Evolutionary conservation across 164 flowering plant genomes (phyloP), one percentile per base, ranked within the genome.

Genomic region (Brasenia schreberi): DNA sequence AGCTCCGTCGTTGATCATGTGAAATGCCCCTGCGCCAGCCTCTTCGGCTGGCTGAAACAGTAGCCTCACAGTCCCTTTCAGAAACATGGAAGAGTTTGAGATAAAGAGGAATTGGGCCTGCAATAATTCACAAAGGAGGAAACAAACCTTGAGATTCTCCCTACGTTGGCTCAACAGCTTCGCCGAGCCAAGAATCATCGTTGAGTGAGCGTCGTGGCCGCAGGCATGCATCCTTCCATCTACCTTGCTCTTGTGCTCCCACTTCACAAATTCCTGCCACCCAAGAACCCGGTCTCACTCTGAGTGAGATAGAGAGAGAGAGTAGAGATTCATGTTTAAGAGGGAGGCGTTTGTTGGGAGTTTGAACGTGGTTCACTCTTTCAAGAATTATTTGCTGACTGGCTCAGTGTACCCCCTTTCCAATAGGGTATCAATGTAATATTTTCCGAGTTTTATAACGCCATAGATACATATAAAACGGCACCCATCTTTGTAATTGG

Each of bases 1-100:
- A 60, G 94, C 89, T 67, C 96, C 92, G 69, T 84, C 90, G 71
- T 81, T 79, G 64, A 89, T 82, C 94, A 89, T 87, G 72, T 82
- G 74, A 70, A 79, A 70, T 56, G 97, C 96, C 68, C 96, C 96
- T n/a, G 87, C 87, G 65, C 92, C 90, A 44, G 89, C 90, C 74
- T 91, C 97, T 79, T 91, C 97, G 33, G 90, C 96, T 43, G 96
- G 96, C 77, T 91, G 97, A 73, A 91, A 91, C 69, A 91, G 75
- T 65, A 91, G 85, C 71, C 85, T 81, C 65, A 88, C 93, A 27
- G 92, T 89, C 69, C 96, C 96, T 90, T 84, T 69, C 65, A 63
- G 4, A 23, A 39, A 14, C 43, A 65, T 65, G 19, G 70, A 45
- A 60, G 67, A 73, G 61, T 7, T 39, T 68, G 49, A 18, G 5